Evolutionary conservation across 2,329 filamentous ascomycete genomes (phyloP).

Genomic region (Talaromyces funiculosus): DNA sequence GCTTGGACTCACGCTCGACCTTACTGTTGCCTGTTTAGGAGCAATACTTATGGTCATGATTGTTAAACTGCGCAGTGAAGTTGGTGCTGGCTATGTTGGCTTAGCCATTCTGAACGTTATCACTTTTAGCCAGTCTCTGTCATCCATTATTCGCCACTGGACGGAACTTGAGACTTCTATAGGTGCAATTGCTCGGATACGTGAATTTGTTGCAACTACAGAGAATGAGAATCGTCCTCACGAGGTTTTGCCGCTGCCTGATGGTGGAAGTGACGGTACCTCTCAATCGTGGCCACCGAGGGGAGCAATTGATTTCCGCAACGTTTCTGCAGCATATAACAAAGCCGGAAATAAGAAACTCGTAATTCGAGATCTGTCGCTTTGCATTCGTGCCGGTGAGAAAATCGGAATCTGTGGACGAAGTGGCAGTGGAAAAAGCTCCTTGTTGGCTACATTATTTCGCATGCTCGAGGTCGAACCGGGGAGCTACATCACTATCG

Average conservation of each 20-base stretch:
- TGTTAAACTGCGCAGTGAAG: slow-evolving; percentile 38
- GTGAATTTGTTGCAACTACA: slow-evolving; percentile 44
- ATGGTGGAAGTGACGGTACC: slow-evolving; percentile 31
- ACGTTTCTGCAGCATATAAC: slow-evolving; percentile 40
- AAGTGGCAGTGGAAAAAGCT: slow-evolving; percentile 37
- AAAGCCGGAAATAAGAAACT: slow-evolving; percentile 19
- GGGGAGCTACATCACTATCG: slow-evolving; percentile 37
- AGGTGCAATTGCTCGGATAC: slow-evolving; percentile 52
- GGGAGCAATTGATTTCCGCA: slow-evolving; percentile 40
- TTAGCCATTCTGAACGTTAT: slow-evolving; percentile 51
- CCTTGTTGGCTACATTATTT: slow-evolving; percentile 39
- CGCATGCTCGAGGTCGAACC: slow-evolving; percentile 36
- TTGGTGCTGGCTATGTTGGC: slow-evolving; percentile 47
- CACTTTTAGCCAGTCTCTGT: slow-evolving; percentile 48
- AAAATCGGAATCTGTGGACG: slow-evolving; percentile 39
- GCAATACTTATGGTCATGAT: slow-evolving; percentile 46
- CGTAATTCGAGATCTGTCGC: slow-evolving; percentile 42
- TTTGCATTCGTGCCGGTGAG: slow-evolving; percentile 40
- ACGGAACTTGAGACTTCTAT: slow-evolving; percentile 54
- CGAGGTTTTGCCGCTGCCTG: not conserved
- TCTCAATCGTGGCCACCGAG: slow-evolving; percentile 39
- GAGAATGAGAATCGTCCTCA: slow-evolving; percentile 7
- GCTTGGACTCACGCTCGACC: slow-evolving; percentile 48
- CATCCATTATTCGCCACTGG: slow-evolving; percentile 48
- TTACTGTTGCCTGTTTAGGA: slow-evolving; percentile 47